Evolutionary conservation across 2,329 filamentous ascomycete genomes (phyloP).

Genomic region (Fusarium nematophilum): DNA sequence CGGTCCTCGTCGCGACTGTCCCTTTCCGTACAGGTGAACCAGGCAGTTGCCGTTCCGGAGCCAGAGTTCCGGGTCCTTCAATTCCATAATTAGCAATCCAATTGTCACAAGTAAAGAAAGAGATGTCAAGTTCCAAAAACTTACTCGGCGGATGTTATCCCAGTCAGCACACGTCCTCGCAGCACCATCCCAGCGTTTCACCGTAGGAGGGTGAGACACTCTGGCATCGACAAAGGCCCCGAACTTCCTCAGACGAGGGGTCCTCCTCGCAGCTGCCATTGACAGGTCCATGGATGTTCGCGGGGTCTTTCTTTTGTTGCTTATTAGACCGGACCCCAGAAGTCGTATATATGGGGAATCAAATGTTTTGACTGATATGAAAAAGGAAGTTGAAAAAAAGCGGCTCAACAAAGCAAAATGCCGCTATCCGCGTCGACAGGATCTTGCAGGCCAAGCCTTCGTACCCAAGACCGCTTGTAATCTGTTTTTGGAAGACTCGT

Average conservation of each 20-base stretch:
- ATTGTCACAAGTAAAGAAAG: neutral
- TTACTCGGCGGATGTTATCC: constrained; percentile 61
- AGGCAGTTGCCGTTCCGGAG: constrained; percentile 74
- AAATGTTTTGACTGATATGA: too few relatives aligned
- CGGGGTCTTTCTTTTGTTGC: neutral
- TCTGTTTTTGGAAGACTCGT: constrained; percentile 6
- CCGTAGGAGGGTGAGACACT: constrained; percentile 28
- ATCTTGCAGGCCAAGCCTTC: constrained; percentile 32
- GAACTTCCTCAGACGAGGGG: constrained; percentile 31
- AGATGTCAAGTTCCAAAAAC: constrained; percentile 34
- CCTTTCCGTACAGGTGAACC: constrained; percentile 74
- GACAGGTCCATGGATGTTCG: neutral
- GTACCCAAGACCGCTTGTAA: constrained; percentile 4
- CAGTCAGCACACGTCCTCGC: constrained; percentile 57
- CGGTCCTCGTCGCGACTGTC: constrained; percentile 72
- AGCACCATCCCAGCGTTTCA: constrained; percentile 65
- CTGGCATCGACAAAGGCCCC: constrained; percentile 47
- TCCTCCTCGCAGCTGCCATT: constrained; percentile 29
- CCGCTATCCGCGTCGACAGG: constrained; percentile 30
- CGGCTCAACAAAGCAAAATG: constrained; percentile 24
- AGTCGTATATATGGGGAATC: constrained; percentile 14
- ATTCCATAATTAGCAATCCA: constrained; percentile 11
- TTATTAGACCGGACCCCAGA: neutral
- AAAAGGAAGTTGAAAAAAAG: constrained; percentile 12
- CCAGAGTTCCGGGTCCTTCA: constrained; percentile 79